Evolutionary conservation across 768 basidiomycete genomes (phyloP), one percentile per base, ranked within the genome.

Genomic region (Suillus sp.): DNA sequence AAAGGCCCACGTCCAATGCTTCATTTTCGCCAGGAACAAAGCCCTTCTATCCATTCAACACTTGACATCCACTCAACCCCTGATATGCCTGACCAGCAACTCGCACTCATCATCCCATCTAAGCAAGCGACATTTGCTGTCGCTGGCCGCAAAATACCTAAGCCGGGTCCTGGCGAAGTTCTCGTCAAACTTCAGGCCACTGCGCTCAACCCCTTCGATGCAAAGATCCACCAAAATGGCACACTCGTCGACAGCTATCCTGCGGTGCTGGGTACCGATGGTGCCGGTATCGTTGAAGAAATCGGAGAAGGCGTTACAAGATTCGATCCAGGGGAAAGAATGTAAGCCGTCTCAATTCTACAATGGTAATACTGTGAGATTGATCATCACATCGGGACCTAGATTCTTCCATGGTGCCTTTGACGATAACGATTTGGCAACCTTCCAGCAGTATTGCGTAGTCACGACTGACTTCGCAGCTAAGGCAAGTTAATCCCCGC

Each of bases 191-290:
- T 85, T 60, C 72, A 77, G 48, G 76, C 85, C 5, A 78, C 82
- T 0, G 79, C 81, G 2, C 71, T 86, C 55, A 85, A 86, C 64
- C 86, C 86, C 2, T 77, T 79, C 16, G 86, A 87, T 64, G 83
- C 82, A 72, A 84, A 83, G 68, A 76, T 84, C 32, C 82, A 81
- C 62, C 78, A 72, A 56, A 74, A 74, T 55, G 78, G 77, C 2
- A 66, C 75, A 32, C 77, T 78, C 60, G 69, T 80, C 45, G 74
- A 77, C 27, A 66, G 75, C 20, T 86, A 73, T 64, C 86, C 83
- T 14, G 78, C 78, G 5, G 71, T 86, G 1, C 62, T 82, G 0
- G 86, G 86, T 1, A 74, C 70, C 10, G 86, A 87, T 59, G 75
- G 78, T 38, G 81, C 86, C 45, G 86, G 86, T 5, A 78, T 80